These are phyloP conservation scores for Wickerhamiella infanticola DNA, from an alignment of 1,139 yeast genomes.

Conservation along the genomic window DNA sequence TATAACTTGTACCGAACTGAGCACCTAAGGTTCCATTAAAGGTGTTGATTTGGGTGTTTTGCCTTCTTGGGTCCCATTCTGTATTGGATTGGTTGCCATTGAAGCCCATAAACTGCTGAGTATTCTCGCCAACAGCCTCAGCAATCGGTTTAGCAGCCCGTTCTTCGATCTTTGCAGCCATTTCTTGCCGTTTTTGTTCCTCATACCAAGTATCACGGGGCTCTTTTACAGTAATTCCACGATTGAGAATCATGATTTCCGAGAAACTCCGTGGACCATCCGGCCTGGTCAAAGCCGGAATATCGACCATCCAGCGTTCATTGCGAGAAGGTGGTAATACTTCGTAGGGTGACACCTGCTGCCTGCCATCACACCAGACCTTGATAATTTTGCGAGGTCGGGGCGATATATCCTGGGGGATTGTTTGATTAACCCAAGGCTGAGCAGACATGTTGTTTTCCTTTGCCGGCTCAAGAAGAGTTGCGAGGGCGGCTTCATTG, in stretches of 20 bases:
- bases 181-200: background rate
- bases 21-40: background rate
- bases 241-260: slow-evolving; percentile 2
- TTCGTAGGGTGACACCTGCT: background rate
- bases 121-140: background rate
- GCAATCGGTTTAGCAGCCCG: background rate
- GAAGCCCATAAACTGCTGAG: background rate
- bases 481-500: background rate
- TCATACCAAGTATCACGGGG: background rate
- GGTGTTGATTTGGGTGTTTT: background rate
- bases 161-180: background rate
- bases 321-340: background rate
- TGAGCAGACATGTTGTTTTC: slow-evolving; percentile 46
- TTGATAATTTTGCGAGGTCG: background rate
- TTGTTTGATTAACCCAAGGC: slow-evolving; percentile 55
- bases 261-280: slow-evolving; percentile 1
- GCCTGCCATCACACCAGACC: background rate
- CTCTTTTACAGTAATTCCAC: background rate
- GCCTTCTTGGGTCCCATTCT: background rate
- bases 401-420: slow-evolving; percentile 18
- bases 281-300: background rate
- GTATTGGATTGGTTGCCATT: background rate
- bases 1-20: background rate
- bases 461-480: slow-evolving; percentile 22
- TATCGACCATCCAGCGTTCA: background rate